Conservation (phyloP, 306 rosid species). For the Cucurbita moschata region DNA sequence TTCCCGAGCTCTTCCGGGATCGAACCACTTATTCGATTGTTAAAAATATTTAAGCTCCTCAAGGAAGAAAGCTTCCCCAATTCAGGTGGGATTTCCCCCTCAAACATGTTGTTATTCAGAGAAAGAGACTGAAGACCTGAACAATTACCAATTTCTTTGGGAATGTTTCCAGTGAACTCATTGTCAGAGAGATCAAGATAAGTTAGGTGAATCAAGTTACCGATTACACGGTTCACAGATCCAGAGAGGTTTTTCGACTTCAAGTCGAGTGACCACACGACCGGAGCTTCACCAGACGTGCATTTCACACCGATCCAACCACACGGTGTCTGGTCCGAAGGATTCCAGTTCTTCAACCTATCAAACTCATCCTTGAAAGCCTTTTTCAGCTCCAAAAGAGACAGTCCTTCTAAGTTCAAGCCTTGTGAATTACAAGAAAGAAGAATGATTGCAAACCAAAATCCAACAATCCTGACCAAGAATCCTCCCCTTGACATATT, state of each 20-base stretch:
- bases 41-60: conserved; percentile 56
- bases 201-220: conserved; percentile 41
- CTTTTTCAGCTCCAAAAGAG: conserved; percentile 51
- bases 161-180: conserved; percentile 39
- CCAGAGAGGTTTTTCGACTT: conserved; percentile 57
- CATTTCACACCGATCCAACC: conserved; percentile 70
- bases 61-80: conserved; percentile 46
- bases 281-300: conserved; percentile 23
- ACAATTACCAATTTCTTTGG: conserved; percentile 66
- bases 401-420: conserved; percentile 58
- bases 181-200: conserved; percentile 50
- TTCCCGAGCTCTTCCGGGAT: conserved; percentile 67
- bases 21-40: conserved; percentile 52
- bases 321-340: conserved; percentile 65
- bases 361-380: conserved; percentile 30
- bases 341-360: conserved; percentile 42
- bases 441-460: conserved; percentile 27
- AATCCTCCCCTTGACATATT: conserved; percentile 15
- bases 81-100: conserved; percentile 52
- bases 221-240: conserved; percentile 34
- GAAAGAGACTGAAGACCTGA: conserved; percentile 31
- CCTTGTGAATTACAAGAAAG: conserved; percentile 42
- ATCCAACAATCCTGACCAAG: conserved; percentile 25
- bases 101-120: conserved; percentile 57
- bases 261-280: conserved; percentile 46